A percentile compares a stretch with the other conserved stretches of the same genome.
phyloP scores from a whole-genome alignment of 1,284 basidiomycete species.

The Lignosus rhinocerotis region DNA sequence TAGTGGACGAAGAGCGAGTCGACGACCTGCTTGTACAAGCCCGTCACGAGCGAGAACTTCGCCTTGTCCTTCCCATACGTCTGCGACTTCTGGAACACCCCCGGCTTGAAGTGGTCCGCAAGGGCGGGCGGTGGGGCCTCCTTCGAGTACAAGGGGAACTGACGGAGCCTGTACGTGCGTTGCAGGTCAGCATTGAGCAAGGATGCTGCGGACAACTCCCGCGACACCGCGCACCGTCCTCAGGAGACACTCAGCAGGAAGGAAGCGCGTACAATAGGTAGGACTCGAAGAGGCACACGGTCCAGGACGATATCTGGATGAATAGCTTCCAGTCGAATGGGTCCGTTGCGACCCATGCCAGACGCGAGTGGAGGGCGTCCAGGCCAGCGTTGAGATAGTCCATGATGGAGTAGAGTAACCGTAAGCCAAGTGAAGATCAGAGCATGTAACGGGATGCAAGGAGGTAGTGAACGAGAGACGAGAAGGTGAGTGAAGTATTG shows the following conservation, averaged over 20 bases:
- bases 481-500: neutral
- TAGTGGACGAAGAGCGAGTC: constrained; percentile 74
- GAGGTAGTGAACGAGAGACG: neutral
- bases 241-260: neutral
- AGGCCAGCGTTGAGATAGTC: constrained; percentile 42
- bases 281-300: constrained; percentile 80
- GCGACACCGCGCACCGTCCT: neutral
- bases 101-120: constrained; percentile 67
- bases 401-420: constrained; percentile 15
- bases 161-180: constrained; percentile 60
- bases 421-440: neutral
- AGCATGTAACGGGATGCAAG: neutral
- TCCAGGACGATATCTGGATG: constrained; percentile 71
- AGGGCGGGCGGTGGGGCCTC: constrained; percentile 78
- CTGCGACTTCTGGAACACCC: constrained; percentile 88
- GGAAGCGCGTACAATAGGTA: constrained; percentile 67
- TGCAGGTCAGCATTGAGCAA: neutral
- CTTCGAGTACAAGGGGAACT: constrained; percentile 83
- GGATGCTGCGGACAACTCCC: too few species aligned
- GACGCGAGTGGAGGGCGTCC: constrained; percentile 48
- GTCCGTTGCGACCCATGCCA: constrained; percentile 39
- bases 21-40: constrained; percentile 71
- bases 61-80: constrained; percentile 91
- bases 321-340: constrained; percentile 39
- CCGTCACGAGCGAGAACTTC: constrained; percentile 76